Evolutionary conservation across 2,329 filamentous ascomycete genomes (phyloP).

Genomic region (Epichloe baconii): DNA sequence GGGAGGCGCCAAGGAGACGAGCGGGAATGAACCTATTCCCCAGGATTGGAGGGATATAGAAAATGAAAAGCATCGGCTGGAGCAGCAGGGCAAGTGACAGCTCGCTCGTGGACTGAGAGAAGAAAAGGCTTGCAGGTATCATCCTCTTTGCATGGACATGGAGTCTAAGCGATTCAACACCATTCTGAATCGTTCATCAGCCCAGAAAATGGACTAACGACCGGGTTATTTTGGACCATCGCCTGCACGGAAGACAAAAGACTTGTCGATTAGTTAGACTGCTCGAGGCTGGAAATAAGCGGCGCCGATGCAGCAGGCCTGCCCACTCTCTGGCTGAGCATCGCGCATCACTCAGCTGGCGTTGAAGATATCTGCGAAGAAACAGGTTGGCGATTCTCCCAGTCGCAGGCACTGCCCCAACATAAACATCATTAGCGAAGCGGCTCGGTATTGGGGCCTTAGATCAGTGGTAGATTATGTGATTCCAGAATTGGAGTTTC

Average conservation of each 20-base stretch:
- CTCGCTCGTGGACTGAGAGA: neutral
- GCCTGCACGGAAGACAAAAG: too few species aligned
- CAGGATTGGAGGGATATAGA: slow-evolving; percentile 52
- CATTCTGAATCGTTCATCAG: neutral
- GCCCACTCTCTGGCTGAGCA: too few species aligned
- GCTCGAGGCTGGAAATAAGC: too few species aligned
- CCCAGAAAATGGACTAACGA: too few species aligned
- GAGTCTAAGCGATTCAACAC: neutral
- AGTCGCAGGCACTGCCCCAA: neutral
- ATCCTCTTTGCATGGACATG: neutral
- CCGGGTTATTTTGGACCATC: too few species aligned
- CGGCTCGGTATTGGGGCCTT: neutral
- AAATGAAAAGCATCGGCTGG: slow-evolving; percentile 42
- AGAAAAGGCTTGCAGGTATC: neutral
- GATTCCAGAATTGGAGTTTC: slow-evolving; percentile 2
- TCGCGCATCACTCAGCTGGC: too few species aligned
- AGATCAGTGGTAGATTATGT: slow-evolving; percentile 2
- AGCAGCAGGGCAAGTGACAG: slow-evolving; percentile 13
- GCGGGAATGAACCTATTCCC: slow-evolving; percentile 50
- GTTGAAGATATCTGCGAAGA: too few species aligned
- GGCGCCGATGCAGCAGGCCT: too few species aligned
- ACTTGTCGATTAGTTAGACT: too few species aligned
- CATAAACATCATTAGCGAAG: neutral
- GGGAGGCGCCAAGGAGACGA: slow-evolving; percentile 49
- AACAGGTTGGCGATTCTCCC: neutral